Percentiles rank a stretch among this genome's conserved stretches.
Evolutionary conservation across 2,329 filamentous ascomycete species (phyloP).

Genomic region (Bipolaris oryzae): DNA sequence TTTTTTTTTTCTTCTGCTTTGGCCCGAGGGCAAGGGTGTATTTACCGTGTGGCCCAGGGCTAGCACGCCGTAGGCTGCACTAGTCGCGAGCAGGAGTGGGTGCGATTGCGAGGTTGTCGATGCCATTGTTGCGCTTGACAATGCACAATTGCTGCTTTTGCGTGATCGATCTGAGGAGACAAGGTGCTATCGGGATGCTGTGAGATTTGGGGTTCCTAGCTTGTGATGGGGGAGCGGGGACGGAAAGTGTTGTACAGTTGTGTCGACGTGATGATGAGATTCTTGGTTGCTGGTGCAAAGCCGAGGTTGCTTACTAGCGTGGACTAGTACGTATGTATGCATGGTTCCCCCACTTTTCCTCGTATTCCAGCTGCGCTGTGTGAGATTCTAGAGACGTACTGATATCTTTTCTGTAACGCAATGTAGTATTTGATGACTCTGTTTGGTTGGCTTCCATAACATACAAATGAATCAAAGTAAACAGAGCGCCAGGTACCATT

Average conservation of each 20-base stretch:
- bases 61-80: constrained; percentile 38
- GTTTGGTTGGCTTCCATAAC: neutral
- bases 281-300: neutral
- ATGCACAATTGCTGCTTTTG: too few relatives aligned
- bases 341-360: constrained; percentile 14
- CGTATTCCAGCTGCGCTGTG: constrained; percentile 1
- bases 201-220: neutral
- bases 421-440: neutral
- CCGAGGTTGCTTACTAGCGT: constrained; percentile 9
- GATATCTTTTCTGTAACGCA: neutral
- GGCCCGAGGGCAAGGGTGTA: neutral
- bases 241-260: neutral
- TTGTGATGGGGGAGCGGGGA: neutral
- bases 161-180: too few relatives aligned
- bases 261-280: constrained; percentile 8
- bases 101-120: constrained; percentile 26
- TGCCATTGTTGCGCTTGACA: constrained; percentile 15
- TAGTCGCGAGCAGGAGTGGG: constrained; percentile 38
- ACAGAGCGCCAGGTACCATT: neutral
- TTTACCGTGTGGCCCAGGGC: constrained; percentile 43
- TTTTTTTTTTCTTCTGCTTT: too few relatives aligned
- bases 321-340: neutral
- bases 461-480: neutral
- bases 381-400: neutral
- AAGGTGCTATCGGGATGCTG: neutral